Percentiles rank a stretch among this genome's conserved stretches.
Conservation (phyloP, 345 rosid species). For the Corchorus capsularis region DNA sequence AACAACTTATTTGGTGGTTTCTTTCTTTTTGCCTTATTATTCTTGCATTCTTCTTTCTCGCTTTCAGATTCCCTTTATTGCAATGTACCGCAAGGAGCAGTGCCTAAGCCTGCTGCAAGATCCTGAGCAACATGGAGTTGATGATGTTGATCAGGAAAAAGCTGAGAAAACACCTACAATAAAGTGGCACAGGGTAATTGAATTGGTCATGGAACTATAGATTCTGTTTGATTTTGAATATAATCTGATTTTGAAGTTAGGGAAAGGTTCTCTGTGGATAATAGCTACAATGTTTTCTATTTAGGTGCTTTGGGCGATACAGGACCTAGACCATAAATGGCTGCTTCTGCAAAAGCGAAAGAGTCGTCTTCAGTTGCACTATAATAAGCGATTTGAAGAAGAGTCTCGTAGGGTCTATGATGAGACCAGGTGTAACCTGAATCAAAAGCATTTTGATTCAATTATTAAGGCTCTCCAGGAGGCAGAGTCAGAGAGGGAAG, state of each 20-base stretch:
- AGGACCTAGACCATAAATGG: constrained; percentile 91
- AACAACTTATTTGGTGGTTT: not conserved
- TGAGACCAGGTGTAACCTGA: constrained; percentile 77
- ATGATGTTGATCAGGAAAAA: constrained; percentile 50
- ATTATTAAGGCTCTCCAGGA: constrained; percentile 63
- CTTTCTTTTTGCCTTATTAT: constrained; percentile 15
- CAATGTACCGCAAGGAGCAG: constrained; percentile 89
- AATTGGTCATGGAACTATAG: constrained; percentile 16
- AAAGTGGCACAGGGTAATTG: constrained; percentile 81
- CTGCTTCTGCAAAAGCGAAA: constrained; percentile 91
- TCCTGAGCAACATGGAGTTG: constrained; percentile 44
- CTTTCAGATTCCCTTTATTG: constrained; percentile 83
- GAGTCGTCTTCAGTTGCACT: constrained; percentile 72
- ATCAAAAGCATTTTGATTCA: constrained; percentile 80
- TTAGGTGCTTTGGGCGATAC: constrained; percentile 88
- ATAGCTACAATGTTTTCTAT: constrained; percentile 24
- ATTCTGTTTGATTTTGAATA: not conserved
- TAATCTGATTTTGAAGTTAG: constrained; percentile 4
- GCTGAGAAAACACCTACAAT: constrained; percentile 50
- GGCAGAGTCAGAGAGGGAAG: constrained; percentile 92
- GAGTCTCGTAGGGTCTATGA: constrained; percentile 87
- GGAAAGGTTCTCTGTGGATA: too few relatives aligned
- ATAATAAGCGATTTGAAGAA: constrained; percentile 83
- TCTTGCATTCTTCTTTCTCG: constrained; percentile 25
- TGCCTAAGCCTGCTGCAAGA: constrained; percentile 73